Evolutionary conservation across 495 filamentous ascomycete genomes (phyloP).

Genomic region (Penicillium daleae): DNA sequence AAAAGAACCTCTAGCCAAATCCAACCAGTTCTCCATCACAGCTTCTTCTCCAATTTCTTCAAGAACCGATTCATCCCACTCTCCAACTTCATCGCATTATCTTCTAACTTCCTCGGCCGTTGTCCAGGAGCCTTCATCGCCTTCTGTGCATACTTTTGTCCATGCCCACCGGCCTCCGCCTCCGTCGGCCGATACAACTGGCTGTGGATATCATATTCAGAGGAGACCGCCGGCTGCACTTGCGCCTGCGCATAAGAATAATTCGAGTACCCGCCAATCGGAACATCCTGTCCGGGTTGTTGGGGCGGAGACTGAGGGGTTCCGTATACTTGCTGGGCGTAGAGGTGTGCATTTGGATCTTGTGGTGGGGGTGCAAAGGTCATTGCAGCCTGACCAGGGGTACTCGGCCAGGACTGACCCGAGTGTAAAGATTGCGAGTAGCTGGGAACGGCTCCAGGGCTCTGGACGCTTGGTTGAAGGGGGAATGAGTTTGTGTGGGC

Average conservation of each 20-base stretch:
- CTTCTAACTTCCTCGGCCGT: slow-evolving; percentile 63
- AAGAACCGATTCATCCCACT: slow-evolving; percentile 78
- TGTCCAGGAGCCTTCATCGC: slow-evolving; percentile 54
- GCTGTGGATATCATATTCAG: slow-evolving; percentile 70
- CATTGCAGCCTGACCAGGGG: slow-evolving; percentile 28
- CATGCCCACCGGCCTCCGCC: slow-evolving; percentile 51
- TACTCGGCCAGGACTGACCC: slow-evolving; percentile 8
- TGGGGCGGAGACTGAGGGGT: slow-evolving; percentile 30
- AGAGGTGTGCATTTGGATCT: slow-evolving; percentile 50
- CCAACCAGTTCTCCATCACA: slow-evolving; percentile 42
- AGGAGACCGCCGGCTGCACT: slow-evolving; percentile 33
- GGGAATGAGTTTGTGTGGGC: slow-evolving; percentile 35
- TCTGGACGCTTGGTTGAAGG: slow-evolving; percentile 27
- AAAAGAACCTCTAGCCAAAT: not conserved
- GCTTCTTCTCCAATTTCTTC: slow-evolving; percentile 88
- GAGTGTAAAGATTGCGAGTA: slow-evolving; percentile 40
- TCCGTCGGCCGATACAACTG: slow-evolving; percentile 80
- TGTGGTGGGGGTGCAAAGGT: slow-evolving; percentile 51
- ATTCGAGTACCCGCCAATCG: slow-evolving; percentile 57
- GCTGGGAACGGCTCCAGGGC: slow-evolving; percentile 34
- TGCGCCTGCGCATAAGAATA: slow-evolving; percentile 56
- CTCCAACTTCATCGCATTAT: slow-evolving; percentile 70
- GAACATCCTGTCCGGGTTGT: slow-evolving; percentile 25
- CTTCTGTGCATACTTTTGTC: slow-evolving; percentile 54
- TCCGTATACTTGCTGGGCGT: slow-evolving; percentile 28